Base-by-base conservation (phyloP, 495 filamentous ascomycete species). In the Trypethelium eluteriae region DNA sequence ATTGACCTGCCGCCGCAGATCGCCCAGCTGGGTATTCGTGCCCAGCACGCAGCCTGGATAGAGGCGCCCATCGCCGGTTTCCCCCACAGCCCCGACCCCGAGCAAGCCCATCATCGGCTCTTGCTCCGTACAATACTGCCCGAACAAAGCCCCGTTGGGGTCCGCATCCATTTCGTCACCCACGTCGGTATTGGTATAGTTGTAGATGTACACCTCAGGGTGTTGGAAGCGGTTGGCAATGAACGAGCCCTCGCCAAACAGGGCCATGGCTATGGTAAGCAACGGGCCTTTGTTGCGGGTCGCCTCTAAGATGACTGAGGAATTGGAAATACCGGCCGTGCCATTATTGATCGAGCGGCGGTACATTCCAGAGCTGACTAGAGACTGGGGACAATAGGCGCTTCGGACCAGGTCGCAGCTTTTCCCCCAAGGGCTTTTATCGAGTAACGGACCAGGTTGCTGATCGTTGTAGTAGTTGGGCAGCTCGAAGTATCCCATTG, bases 401-500 rank as follows among this genome's bases (percentile, higher is more conserved):
- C 57, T 12, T 9, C 62, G 64, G 1, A 62, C 57, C 41, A 56
- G 32, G 44, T 46, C 59, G 11, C 73, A 75, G 18, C 39, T 34
- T 6, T 35, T 25, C 14, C n/a, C 67, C 1, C n/a, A n/a, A n/a
- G 73, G 68, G 11, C 70, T 68, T 3, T 63, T 66, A 0, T 65
- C 67, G 1, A 75, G 57, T 38, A 78, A 57, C 6, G 67, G 57
- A 0, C 76, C 76, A 0, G 71, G 53, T 25, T 39, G 63, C 16
- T 66, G 49, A 11, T 65, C 66, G 46, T 77, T 78, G 44, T 68
- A 63, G 64, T 74, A 72, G 41, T 71, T 76, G 2, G 76, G 76
- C 3, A 77, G 62, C 67, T 77, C 76, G 62, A 78, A 78, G 46
- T 73, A 77, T 2, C 74, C 76, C 4, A 71, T 67, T 5, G 73